Conservation (phyloP, 108 stramenopile species). For the Cyclotella baltica region DNA sequence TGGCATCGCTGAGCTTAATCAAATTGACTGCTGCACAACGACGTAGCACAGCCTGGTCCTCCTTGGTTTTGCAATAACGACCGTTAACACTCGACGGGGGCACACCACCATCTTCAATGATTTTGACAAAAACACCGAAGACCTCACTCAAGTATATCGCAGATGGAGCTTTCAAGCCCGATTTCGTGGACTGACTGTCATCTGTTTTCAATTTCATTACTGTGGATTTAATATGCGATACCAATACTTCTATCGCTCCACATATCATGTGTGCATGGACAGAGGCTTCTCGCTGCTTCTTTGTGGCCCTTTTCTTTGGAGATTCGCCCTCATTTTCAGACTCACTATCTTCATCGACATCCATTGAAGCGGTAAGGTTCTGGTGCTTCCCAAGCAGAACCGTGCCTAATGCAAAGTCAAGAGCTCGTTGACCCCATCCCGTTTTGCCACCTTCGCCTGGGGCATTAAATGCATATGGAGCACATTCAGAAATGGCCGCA, state of each 20-base stretch:
- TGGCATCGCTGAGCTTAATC: constrained; percentile 79
- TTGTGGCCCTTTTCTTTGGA: constrained; percentile 31
- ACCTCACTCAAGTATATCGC: constrained; percentile 46
- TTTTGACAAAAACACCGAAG: constrained; percentile 51
- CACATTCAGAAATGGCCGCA: constrained; percentile 70
- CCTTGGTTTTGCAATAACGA: constrained; percentile 46
- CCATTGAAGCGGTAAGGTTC: constrained; percentile 31
- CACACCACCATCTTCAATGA: constrained; percentile 63
- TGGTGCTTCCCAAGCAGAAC: constrained; percentile 59
- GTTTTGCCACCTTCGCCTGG: constrained; percentile 37
- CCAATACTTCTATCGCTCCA: constrained; percentile 81
- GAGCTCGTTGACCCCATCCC: constrained; percentile 61
- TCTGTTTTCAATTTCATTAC: constrained; percentile 35
- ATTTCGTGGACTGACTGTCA: constrained; percentile 12
- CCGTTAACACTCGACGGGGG: constrained; percentile 63
- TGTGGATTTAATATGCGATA: constrained; percentile 69
- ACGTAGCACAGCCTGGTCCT: constrained; percentile 73
- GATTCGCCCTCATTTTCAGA: constrained; percentile 47
- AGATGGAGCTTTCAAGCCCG: constrained; percentile 36
- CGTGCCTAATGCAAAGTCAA: constrained; percentile 70
- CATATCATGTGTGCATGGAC: constrained; percentile 65
- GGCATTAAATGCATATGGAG: constrained; percentile 66
- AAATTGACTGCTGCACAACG: constrained; percentile 76
- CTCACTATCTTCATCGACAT: constrained; percentile 45
- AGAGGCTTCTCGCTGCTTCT: constrained; percentile 49